Percentiles rank a stretch among this genome's conserved stretches.
Conservation (phyloP, 2,329 filamentous ascomycete genomes). For the Ophiostoma piceae region DNA sequence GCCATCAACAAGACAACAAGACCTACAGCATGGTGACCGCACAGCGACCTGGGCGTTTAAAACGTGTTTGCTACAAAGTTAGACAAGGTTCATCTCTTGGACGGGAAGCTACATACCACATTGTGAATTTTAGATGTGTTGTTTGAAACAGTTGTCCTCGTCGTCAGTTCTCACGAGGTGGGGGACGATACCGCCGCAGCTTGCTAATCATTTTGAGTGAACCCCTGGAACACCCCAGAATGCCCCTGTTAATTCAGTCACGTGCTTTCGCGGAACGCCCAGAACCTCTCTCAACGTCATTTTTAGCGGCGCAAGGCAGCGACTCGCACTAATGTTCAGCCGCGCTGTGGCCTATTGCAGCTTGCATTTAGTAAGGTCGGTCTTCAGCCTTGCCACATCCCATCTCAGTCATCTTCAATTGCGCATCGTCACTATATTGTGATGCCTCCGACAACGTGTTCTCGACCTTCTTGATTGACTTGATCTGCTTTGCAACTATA, state of each 20-base stretch:
- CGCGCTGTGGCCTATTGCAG: constrained; percentile 11
- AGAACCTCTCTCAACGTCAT: background rate
- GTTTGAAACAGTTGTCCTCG: background rate
- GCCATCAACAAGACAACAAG: background rate
- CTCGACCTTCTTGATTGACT: background rate
- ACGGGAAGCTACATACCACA: constrained; percentile 19
- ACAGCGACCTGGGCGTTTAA: constrained; percentile 97
- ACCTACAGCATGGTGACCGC: constrained; percentile 87
- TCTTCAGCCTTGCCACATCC: background rate
- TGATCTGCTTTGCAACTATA: too few relatives aligned
- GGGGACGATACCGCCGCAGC: background rate
- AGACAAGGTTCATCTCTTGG: background rate
- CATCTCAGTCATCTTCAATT: too few relatives aligned
- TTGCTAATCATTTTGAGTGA: background rate
- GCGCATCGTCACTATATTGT: background rate
- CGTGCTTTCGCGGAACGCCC: constrained; percentile 19
- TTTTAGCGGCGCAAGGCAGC: background rate
- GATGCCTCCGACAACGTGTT: background rate
- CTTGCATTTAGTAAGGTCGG: background rate
- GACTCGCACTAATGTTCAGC: constrained; percentile 19
- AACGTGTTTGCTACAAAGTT: constrained; percentile 74
- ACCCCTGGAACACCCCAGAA: constrained; percentile 20
- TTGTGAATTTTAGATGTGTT: constrained; percentile 19
- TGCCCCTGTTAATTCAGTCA: constrained; percentile 4
- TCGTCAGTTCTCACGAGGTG: background rate